Evolutionary conservation across 208 protist genomes (phyloP).

Genomic region (Wallacemonas sp.): DNA sequence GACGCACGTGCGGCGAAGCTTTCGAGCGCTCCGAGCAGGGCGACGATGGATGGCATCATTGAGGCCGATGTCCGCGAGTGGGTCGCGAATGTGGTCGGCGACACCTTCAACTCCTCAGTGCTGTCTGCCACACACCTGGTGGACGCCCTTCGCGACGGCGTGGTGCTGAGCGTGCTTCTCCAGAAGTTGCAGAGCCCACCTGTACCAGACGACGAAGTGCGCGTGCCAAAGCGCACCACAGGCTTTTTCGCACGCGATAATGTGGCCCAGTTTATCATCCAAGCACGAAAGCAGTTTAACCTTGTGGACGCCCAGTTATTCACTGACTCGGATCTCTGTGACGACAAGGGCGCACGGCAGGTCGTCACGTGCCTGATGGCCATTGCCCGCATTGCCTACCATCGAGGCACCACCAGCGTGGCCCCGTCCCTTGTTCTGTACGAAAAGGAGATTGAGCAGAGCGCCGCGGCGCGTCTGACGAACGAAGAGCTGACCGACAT

Average conservation of each 20-base stretch:
- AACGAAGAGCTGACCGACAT: conserved; percentile 34
- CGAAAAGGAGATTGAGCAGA: conserved; percentile 60
- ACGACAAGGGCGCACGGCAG: conserved; percentile 67
- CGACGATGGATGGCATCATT: conserved; percentile 48
- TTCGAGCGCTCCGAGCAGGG: conserved; percentile 24
- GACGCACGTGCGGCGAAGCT: conserved; percentile 10
- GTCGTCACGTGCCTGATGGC: conserved; percentile 78
- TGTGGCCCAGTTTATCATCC: conserved; percentile 53
- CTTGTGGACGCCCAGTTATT: conserved; percentile 66
- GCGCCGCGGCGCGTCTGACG: conserved; percentile 20
- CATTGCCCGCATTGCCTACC: conserved; percentile 63
- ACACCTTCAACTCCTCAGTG: conserved; percentile 35
- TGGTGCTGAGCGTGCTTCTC: conserved; percentile 59
- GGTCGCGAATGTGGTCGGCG: conserved; percentile 52
- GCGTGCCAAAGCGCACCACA: conserved; percentile 46
- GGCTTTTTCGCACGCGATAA: conserved; percentile 83
- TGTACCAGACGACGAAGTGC: conserved; percentile 34
- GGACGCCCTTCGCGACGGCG: conserved; percentile 59
- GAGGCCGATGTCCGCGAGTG: conserved; percentile 65
- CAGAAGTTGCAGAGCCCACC: conserved; percentile 68
- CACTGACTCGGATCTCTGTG: conserved; percentile 71
- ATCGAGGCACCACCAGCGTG: conserved; percentile 24
- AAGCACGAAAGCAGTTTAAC: conserved; percentile 31
- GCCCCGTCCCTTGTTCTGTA: conserved; percentile 50
- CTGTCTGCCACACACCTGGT: conserved; percentile 46